Evolutionary conservation across 1,284 basidiomycete genomes (phyloP), one percentile per base, ranked within the genome.

Genomic region (Ustilago bromivora): DNA sequence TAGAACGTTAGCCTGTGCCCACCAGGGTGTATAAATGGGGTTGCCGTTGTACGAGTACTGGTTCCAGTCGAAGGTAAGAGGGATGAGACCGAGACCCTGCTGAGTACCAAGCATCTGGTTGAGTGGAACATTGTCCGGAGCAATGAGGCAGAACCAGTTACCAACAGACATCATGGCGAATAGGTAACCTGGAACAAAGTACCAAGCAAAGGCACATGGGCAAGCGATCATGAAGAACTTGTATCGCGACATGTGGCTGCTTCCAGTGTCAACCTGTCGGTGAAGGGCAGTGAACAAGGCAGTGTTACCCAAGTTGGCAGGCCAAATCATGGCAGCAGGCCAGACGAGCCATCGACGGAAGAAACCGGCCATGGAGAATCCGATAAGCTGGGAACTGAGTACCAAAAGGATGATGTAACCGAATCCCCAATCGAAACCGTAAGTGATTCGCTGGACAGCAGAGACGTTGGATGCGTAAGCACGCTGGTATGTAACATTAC

Each of bases 331-430:
- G 38, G 78, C 67, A n/a, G 80, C 78, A 3, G 83, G 83, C 70
- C 76, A 80, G 41, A 85, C 81, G 60, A 84, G 73, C 69, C 78
- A 81, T 40, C 75, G 58, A 17, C 82, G 77, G 60, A 70, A 72
- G 65, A 85, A 74, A 56, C 82, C 78, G 15, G 84, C 82, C 61
- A 81, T 76, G 19, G 78, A 66, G 57, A 84, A 77, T 31, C 84
- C 84, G 47, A 85, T 71, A 31, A 83, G 81, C 71, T 89, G 88
- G 2, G 88, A 88, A 12, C 88, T 88, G 46, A 90, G 75, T 4
- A 79, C 66, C 38, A 86, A 76, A 2, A 86, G 76, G 41, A 87
- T 77, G 57, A 89, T 88, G 82, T 88, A 89, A 28, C 87, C 86
- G 62, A 87, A 87, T 57, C 85, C 73, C 41, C 70, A 74, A 67